Conservation (phyloP, 2,329 filamentous ascomycete species). For the Orbilia brochopaga region DNA sequence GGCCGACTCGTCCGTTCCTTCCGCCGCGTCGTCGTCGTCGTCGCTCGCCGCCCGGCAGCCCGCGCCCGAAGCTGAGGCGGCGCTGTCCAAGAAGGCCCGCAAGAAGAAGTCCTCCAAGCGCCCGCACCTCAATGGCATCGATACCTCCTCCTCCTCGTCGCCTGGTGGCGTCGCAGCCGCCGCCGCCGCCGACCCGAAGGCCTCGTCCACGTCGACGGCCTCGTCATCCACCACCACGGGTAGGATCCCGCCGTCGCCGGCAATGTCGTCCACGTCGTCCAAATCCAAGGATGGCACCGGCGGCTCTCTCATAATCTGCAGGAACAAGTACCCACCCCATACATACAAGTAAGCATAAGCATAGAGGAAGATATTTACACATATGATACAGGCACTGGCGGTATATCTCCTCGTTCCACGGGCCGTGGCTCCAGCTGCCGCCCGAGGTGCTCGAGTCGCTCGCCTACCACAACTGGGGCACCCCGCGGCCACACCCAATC, state of each 20-base stretch:
- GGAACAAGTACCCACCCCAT: constrained; percentile 48
- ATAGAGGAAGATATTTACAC: no score
- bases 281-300: constrained; percentile 48
- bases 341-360: no score
- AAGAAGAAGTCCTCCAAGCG: constrained; percentile 36
- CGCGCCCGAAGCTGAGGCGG: no score
- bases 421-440: constrained; percentile 80
- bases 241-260: constrained; percentile 46
- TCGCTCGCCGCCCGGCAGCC: background rate
- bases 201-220: constrained; percentile 6
- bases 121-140: constrained; percentile 49
- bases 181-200: constrained; percentile 9
- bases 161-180: constrained; percentile 46
- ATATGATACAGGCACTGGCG: constrained; percentile 78
- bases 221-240: constrained; percentile 33
- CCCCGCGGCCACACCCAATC: constrained; percentile 75
- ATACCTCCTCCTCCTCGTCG: constrained; percentile 30
- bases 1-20: background rate
- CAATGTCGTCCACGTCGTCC: constrained; percentile 44
- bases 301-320: constrained; percentile 47
- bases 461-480: constrained; percentile 79
- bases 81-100: constrained; percentile 21
- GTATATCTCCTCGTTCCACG: constrained; percentile 82
- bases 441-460: constrained; percentile 79
- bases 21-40: constrained; percentile 14